A percentile compares a stretch with the other conserved stretches of the same genome.
phyloP scores from a whole-genome alignment of 495 filamentous ascomycete genomes.

The Aspergillus taichungensis region DNA sequence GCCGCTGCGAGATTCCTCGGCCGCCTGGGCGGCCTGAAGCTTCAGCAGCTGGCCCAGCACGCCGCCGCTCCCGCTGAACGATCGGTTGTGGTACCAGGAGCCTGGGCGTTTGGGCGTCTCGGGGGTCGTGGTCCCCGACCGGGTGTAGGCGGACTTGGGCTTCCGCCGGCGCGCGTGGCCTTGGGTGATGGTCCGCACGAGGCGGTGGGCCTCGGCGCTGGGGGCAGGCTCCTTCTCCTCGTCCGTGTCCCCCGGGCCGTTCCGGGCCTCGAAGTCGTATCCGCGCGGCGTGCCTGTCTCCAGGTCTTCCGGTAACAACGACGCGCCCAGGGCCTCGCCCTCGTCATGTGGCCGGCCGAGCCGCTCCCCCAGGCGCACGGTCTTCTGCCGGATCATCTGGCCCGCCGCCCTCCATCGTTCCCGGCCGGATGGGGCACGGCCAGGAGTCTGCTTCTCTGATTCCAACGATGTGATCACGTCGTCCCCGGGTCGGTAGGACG shows the following conservation, averaged over 20 bases:
- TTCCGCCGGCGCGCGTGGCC: conserved; percentile 24
- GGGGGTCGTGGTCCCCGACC: conserved; percentile 32
- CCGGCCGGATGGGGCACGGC: conserved; percentile 13
- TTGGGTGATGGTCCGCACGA: conserved; percentile 34
- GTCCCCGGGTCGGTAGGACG: too few relatives aligned
- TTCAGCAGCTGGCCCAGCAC: conserved; percentile 34
- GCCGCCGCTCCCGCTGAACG: conserved; percentile 22
- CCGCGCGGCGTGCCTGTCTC: conserved; percentile 18
- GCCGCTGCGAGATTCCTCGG: conserved; percentile 14
- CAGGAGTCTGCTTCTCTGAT: not conserved
- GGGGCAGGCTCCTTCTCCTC: conserved; percentile 19
- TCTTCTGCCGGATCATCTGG: conserved; percentile 30
- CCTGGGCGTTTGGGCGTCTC: conserved; percentile 23
- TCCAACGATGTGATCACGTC: too few relatives aligned
- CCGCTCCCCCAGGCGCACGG: conserved; percentile 22
- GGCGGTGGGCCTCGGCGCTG: conserved; percentile 34
- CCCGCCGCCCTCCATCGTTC: conserved; percentile 27
- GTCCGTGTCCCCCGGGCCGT: conserved; percentile 10
- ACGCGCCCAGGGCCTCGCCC: conserved; percentile 27
- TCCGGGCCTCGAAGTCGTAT: conserved; percentile 15
- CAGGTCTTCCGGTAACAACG: conserved; percentile 27
- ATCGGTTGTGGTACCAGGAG: conserved; percentile 22
- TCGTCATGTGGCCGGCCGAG: conserved; percentile 34
- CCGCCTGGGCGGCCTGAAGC: conserved; percentile 24
- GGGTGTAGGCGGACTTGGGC: conserved; percentile 26